Percentiles rank a stretch among this genome's conserved stretches.
These are phyloP conservation scores for Hygrocybe coccinea DNA, from an alignment of 768 basidiomycete genomes.

Conservation along the genomic window DNA sequence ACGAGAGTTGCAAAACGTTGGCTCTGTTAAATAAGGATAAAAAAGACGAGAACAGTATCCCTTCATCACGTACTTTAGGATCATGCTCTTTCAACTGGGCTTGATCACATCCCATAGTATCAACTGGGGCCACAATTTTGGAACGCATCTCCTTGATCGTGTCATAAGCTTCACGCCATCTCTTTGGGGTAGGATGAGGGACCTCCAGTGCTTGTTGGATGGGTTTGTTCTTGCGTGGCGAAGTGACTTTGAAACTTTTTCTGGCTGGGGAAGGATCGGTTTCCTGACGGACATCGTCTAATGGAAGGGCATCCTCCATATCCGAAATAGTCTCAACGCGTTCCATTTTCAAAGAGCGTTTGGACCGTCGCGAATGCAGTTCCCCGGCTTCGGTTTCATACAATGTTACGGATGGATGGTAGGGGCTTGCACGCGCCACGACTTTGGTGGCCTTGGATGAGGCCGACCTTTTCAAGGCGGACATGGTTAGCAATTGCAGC, in stretches of 20 bases:
- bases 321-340: slow-evolving; percentile 18
- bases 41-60: background rate
- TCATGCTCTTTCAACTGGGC: slow-evolving; percentile 60
- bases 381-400: slow-evolving; percentile 24
- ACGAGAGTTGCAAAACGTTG: slow-evolving; percentile 80
- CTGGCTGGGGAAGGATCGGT: slow-evolving; percentile 17
- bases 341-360: slow-evolving; percentile 21
- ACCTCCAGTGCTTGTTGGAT: slow-evolving; percentile 49
- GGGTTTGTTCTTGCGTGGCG: slow-evolving; percentile 51
- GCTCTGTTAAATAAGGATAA: slow-evolving; percentile 45
- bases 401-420: slow-evolving; percentile 40
- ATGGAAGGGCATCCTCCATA: slow-evolving; percentile 7
- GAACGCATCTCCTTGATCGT: slow-evolving; percentile 74
- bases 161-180: slow-evolving; percentile 68
- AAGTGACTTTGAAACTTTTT: slow-evolving; percentile 22
- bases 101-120: slow-evolving; percentile 84
- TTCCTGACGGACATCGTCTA: background rate
- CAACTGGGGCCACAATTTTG: slow-evolving; percentile 75
- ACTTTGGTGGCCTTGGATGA: slow-evolving; percentile 32
- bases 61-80: slow-evolving; percentile 48
- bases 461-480: slow-evolving; percentile 20
- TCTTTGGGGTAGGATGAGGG: slow-evolving; percentile 62
- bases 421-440: slow-evolving; percentile 39
- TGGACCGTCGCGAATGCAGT: slow-evolving; percentile 12
- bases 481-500: slow-evolving; percentile 16